phyloP scores from a whole-genome alignment of 352 stramenopile species.

The Globisporangium carolinianum region DNA sequence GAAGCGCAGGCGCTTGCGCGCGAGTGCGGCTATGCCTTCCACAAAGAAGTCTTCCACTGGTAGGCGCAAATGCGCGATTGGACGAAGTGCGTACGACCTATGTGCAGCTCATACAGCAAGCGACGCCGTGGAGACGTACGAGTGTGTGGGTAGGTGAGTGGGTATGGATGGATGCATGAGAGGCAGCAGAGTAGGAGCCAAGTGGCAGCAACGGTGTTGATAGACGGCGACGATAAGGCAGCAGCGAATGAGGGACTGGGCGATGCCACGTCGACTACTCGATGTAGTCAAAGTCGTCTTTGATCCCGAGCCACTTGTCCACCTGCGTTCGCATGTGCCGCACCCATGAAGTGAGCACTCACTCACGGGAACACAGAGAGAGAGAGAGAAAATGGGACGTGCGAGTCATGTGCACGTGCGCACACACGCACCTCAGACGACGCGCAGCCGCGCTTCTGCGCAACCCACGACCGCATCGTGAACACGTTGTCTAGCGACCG shows the following conservation, averaged over 20 bases:
- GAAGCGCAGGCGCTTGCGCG: conserved; percentile 62
- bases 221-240: no score
- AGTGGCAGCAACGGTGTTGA: no score
- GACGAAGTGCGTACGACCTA: no score
- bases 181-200: no score
- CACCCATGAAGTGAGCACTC: no score
- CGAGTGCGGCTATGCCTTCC: conserved; percentile 66
- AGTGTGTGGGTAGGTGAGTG: no score
- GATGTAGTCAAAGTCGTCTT: conserved; percentile 85
- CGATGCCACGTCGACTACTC: conserved; percentile 17
- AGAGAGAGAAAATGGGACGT: not conserved
- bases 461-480: conserved; percentile 74
- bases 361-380: no score
- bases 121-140: no score
- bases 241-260: not conserved
- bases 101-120: no score
- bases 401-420: not conserved
- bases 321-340: conserved; percentile 21
- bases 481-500: conserved; percentile 69
- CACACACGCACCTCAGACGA: conserved; percentile 36
- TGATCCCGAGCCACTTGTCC: conserved; percentile 82
- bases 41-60: conserved; percentile 83
- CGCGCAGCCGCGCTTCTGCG: conserved; percentile 66
- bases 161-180: not conserved
- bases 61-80: conserved; percentile 15